Evolutionary conservation across 1,284 basidiomycete genomes (phyloP).

Genomic region (Rhodotorula sp.): DNA sequence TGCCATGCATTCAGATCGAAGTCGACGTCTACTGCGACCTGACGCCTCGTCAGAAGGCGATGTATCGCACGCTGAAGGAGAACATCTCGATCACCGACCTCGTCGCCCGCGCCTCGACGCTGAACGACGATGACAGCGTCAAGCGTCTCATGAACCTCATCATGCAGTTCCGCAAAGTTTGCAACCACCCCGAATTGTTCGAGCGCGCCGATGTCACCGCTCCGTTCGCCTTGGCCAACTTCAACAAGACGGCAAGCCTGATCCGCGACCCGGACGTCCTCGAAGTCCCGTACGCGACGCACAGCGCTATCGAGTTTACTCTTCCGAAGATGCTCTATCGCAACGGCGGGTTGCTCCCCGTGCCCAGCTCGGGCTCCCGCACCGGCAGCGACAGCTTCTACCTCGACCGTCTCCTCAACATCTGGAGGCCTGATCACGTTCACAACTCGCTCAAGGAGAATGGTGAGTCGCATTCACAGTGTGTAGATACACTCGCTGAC

Average conservation of each 20-base stretch:
- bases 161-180: slow-evolving; percentile 99
- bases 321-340: slow-evolving; percentile 76
- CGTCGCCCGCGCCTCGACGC: slow-evolving; percentile 84
- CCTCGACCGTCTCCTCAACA: slow-evolving; percentile 75
- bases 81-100: slow-evolving; percentile 95
- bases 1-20: slow-evolving; percentile 68
- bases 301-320: slow-evolving; percentile 76
- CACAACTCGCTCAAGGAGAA: slow-evolving; percentile 66
- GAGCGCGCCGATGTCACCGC: slow-evolving; percentile 94
- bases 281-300: slow-evolving; percentile 74
- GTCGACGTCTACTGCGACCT: slow-evolving; percentile 93
- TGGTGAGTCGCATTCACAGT: slow-evolving; percentile 53
- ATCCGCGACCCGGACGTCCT: slow-evolving; percentile 82
- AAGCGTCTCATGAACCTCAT: slow-evolving; percentile 97
- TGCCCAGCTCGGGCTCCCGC: slow-evolving; percentile 63
- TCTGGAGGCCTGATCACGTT: slow-evolving; percentile 85
- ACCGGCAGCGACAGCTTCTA: slow-evolving; percentile 63
- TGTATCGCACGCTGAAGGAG: slow-evolving; percentile 85
- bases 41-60: slow-evolving; percentile 85
- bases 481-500: not conserved
- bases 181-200: slow-evolving; percentile 98
- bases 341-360: slow-evolving; percentile 70
- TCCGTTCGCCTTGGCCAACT: slow-evolving; percentile 83
- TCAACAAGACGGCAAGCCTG: slow-evolving; percentile 73
- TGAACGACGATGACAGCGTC: slow-evolving; percentile 78